Evolutionary conservation across 768 basidiomycete genomes (phyloP).

Genomic region (Asterophora parasitica): DNA sequence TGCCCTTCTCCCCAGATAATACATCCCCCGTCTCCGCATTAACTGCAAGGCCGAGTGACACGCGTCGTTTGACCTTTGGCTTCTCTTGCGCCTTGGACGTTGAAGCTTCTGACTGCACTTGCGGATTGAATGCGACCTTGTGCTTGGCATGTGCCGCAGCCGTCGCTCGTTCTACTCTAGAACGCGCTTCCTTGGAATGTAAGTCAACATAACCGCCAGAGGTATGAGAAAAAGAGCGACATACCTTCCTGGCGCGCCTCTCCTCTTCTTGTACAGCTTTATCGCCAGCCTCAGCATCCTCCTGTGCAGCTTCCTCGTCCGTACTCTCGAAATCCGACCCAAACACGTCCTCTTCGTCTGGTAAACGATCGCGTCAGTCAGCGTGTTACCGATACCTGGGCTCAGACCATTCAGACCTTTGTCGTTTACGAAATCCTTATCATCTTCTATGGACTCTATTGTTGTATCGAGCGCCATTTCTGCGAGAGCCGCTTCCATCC

Average conservation of each 20-base stretch:
- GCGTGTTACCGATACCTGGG: too few relatives aligned
- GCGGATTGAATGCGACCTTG: slow-evolving; percentile 63
- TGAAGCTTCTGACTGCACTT: slow-evolving; percentile 38
- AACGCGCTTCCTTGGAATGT: slow-evolving; percentile 44
- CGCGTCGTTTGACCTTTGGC: slow-evolving; percentile 40
- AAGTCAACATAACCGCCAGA: not conserved
- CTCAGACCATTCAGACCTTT: slow-evolving; percentile 40
- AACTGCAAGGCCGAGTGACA: slow-evolving; percentile 50
- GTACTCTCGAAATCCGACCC: slow-evolving; percentile 85
- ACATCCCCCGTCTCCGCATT: slow-evolving; percentile 62
- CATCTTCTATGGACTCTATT: slow-evolving; percentile 62
- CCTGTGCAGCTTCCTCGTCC: slow-evolving; percentile 63
- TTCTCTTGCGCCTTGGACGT: slow-evolving; percentile 14
- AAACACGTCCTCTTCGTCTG: slow-evolving; percentile 80
- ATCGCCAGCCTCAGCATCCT: slow-evolving; percentile 53
- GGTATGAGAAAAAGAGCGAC: not conserved
- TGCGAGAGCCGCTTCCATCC: slow-evolving; percentile 76
- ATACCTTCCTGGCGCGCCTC: slow-evolving; percentile 44
- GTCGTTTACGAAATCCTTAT: slow-evolving; percentile 62
- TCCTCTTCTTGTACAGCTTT: slow-evolving; percentile 58
- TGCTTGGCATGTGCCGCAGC: slow-evolving; percentile 65
- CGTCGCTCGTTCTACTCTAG: slow-evolving; percentile 56
- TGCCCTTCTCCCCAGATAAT: slow-evolving; percentile 27
- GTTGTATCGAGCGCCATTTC: slow-evolving; percentile 57
- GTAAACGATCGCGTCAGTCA: slow-evolving; percentile 3